These are phyloP conservation scores for Eimeria necatrix DNA, from an alignment of 169 alveolate species.

Conservation along the genomic window DNA sequence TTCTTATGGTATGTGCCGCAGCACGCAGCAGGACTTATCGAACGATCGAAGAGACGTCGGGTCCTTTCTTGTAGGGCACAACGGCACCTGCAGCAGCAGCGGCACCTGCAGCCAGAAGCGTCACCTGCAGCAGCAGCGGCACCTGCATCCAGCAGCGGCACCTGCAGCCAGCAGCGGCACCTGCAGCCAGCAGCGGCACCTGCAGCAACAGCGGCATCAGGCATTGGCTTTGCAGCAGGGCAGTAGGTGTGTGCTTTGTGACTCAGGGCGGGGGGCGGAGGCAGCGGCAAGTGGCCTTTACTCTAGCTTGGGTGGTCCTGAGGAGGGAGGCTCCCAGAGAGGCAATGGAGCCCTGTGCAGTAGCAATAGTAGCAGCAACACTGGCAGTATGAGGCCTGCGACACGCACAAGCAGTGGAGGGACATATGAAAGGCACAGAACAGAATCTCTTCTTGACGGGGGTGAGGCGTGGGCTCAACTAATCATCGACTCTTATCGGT, in stretches of 20 bases:
- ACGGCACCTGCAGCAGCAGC: constrained; percentile 29
- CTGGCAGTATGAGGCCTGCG: constrained; percentile 30
- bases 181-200: neutral
- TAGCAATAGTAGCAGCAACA: constrained; percentile 5
- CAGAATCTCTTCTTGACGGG: constrained; percentile 38
- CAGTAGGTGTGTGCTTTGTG: neutral
- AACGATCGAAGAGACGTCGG: constrained; percentile 65
- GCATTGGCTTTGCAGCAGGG: no score
- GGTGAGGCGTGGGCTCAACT: neutral
- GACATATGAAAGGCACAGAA: neutral
- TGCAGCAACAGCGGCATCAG: no score
- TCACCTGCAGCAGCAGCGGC: no score
- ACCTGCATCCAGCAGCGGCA: neutral
- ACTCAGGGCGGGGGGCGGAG: constrained; percentile 51
- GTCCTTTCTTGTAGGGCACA: constrained; percentile 43
- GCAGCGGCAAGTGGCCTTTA: constrained; percentile 61
- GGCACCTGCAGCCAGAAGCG: neutral
- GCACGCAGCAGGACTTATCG: constrained; percentile 21
- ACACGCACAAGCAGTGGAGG: constrained; percentile 48
- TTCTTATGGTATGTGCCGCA: neutral
- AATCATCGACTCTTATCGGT: no score
- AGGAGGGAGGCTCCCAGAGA: constrained; percentile 50
- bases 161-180: constrained; percentile 15
- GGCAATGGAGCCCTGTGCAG: constrained; percentile 38
- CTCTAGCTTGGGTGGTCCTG: constrained; percentile 41